Base-by-base conservation (phyloP, 805 yeast species). In the Sugiyamaella qingdaonensis region DNA sequence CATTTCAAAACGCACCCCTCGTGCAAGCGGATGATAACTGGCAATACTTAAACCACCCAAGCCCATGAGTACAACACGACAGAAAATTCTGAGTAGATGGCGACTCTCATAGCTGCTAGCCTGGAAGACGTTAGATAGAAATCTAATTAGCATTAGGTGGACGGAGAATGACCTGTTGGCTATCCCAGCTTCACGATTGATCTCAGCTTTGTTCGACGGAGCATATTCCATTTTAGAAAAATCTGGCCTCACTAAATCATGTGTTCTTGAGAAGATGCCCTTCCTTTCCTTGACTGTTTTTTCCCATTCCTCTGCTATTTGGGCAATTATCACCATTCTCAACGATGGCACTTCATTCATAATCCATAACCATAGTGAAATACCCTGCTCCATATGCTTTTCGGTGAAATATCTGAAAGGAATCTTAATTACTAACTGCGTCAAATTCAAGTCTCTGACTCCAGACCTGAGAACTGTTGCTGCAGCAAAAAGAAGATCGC, bases 181-280 rank as follows among this genome's bases (percentile, higher is more conserved):
- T 1, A 66, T 58, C 1, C 69, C 67, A 0, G 88, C 82, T 33
- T 73, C 69, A 55, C 78, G 80, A 51, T 79, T 78, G 7, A 84
- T 76, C 5, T 73, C 75, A 44, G 74, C 73, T 59, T 81, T 84
- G 68, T 86, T 84, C 45, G 95, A 83, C 10, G 99, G 97, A 1
- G 90, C 72, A 62, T 94, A 94, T 58, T 88, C 94, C 99, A 94
- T 94, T 49, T 75, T 77, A 58, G 79, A 71, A 66, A 75, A 84
- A 52, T 84, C 87, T 21, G 92, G 84, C 52, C 76, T 72, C 0
- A 61, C 63, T 5, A 80, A 65, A 65, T 90, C 95, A 58, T 71
- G 70, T 4, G 68, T 61, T 3, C 72, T 74, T 5, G 84, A 78
- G 66, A 79, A 91, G 10, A 92, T 66, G 2, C 98, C 97, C 39